Evolutionary conservation across 2,329 filamentous ascomycete species (phyloP).

Genomic region (Metarhizium sp.): DNA sequence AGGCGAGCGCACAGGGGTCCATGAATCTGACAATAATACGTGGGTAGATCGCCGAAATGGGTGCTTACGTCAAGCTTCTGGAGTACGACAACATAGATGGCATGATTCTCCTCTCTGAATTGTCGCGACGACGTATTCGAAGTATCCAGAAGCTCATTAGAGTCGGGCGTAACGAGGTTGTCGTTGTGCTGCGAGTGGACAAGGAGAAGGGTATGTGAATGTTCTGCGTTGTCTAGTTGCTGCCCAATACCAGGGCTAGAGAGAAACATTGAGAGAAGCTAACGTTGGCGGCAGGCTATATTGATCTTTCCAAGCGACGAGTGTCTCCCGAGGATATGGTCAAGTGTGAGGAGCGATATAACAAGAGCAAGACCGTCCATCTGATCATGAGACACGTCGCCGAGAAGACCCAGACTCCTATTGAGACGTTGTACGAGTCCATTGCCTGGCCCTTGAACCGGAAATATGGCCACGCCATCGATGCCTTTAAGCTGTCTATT

Average conservation of each 20-base stretch:
- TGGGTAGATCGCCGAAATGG: conserved; percentile 92
- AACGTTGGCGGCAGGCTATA: conserved; percentile 52
- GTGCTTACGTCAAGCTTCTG: conserved; percentile 97
- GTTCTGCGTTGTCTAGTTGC: background rate
- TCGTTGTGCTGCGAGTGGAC: conserved; percentile 96
- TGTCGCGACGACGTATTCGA: conserved; percentile 95
- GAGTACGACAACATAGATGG: conserved; percentile 99
- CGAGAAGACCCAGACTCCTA: conserved; percentile 91
- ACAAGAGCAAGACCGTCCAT: conserved; percentile 99
- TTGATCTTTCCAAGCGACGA: conserved; percentile 96
- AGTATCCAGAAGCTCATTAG: conserved; percentile 98
- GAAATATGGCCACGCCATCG: conserved; percentile 92
- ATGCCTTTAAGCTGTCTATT: conserved; percentile 98
- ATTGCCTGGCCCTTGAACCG: conserved; percentile 97
- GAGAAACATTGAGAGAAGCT: conserved; percentile 18
- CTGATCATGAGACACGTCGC: conserved; percentile 98
- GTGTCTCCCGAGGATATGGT: conserved; percentile 96
- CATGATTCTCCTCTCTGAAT: conserved; percentile 98
- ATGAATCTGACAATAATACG: conserved; percentile 5
- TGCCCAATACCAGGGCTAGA: background rate
- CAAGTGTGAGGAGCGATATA: conserved; percentile 98
- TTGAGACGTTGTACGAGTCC: conserved; percentile 85
- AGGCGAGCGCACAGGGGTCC: background rate
- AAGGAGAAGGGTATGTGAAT: conserved; percentile 78
- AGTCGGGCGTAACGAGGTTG: conserved; percentile 95